These are phyloP conservation scores for Erysimum pusillum DNA, from an alignment of 441 rosid species.

Conservation along the genomic window DNA sequence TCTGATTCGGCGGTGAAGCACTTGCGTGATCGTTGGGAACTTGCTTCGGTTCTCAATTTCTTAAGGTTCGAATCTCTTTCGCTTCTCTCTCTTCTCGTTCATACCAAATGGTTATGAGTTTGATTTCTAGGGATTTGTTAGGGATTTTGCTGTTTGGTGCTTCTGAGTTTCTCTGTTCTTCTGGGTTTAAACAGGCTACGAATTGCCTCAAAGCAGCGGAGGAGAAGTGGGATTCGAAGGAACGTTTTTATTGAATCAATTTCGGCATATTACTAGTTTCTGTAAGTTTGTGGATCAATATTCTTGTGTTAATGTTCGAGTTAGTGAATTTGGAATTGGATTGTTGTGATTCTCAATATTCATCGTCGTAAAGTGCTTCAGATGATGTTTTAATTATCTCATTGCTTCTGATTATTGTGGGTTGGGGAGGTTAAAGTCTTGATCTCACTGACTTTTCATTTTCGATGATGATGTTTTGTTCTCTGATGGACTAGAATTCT, in stretches of 20 bases:
- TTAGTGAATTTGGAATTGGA: slow-evolving; percentile 31
- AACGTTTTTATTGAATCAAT: neutral
- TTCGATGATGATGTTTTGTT: too few species aligned
- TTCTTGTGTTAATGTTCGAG: neutral
- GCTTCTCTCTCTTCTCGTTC: neutral
- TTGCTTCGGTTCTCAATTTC: slow-evolving; percentile 89
- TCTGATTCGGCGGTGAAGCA: slow-evolving; percentile 51
- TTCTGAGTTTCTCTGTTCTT: too few species aligned
- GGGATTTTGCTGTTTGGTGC: too few species aligned
- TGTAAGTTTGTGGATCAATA: slow-evolving; percentile 20
- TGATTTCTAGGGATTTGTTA: too few species aligned
- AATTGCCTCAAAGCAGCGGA: slow-evolving; percentile 6
- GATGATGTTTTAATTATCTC: neutral
- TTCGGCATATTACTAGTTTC: neutral
- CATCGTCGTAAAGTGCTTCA: neutral
- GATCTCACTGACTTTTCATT: too few species aligned
- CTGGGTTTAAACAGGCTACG: neutral
- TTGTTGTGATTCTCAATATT: neutral
- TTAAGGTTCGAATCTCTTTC: slow-evolving; percentile 54
- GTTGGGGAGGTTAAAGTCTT: too few species aligned
- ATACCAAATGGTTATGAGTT: neutral
- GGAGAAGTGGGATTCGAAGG: slow-evolving; percentile 14
- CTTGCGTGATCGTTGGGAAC: slow-evolving; percentile 89
- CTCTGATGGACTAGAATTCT: too few species aligned
- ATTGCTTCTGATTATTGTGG: slow-evolving; percentile 11